Evolutionary conservation across 2,329 filamentous ascomycete species (phyloP), one percentile per base, ranked within the genome.

Genomic region (Fusarium sarcochroum): DNA sequence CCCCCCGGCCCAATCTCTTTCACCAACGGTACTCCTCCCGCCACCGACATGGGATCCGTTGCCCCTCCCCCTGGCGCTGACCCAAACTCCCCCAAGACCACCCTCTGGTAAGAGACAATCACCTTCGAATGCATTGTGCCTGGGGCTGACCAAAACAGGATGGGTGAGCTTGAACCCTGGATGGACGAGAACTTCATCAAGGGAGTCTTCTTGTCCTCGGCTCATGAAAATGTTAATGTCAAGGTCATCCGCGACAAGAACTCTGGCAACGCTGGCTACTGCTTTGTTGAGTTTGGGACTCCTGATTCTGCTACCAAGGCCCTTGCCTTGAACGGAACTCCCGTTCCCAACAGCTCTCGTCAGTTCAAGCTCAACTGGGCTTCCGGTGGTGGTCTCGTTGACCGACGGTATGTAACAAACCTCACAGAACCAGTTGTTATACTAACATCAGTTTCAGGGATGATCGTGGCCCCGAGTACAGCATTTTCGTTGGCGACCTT

Each of bases 221-320:
- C 97, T 84, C 94, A 92, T 73, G 96, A 98, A 82, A 90, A 90
- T 69, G 96, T 99, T 75, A 98, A 98, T 75, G 96, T 99, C 75
- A 99, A 99, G 89, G 97, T 99, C 87, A 99, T 99, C 76, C 93
- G 96, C 71, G 96, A 99, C 85, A 98, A 98, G 83, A 97, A 97
- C 81, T 98, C 95, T 78, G 96, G 95, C 75, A 99, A 98, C 80
- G 96, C 96, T 69, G 96, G 96, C 64, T 99, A 99, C 84, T 99
- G 95, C 84, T 99, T 99, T 80, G 94, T 98, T 75, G 96, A 98
- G 79, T 99, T 99, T 76, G 78, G 88, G 58, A 91, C 86, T 73
- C 87, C 94, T 11, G 93, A 94, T 38, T 93, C 94, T 63, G 96
- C 96, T 41, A 91, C 89, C 75, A 98, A 97, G 85, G 96, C 96